A percentile compares a stretch with the other conserved stretches of the same genome.
Evolutionary conservation across 768 basidiomycete genomes (phyloP).

Genomic region (Leccinum fibrillosum): DNA sequence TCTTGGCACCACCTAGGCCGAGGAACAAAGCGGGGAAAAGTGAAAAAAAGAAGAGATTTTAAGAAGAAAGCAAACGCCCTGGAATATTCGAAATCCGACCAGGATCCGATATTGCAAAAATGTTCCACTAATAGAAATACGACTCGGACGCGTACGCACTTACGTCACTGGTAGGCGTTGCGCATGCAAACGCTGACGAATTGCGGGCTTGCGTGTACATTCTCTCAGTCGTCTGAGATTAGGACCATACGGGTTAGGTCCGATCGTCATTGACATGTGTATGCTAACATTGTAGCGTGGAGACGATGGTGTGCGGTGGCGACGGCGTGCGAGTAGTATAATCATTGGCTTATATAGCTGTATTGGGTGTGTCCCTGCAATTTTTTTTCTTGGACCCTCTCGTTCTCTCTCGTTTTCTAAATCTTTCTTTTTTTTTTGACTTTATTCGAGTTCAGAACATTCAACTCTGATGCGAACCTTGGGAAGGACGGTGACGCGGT

Average conservation of each 20-base stretch:
- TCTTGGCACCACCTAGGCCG: not conserved
- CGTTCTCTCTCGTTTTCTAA: not conserved
- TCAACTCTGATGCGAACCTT: not conserved
- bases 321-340: slow-evolving; percentile 1
- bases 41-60: not conserved
- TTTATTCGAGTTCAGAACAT: not conserved
- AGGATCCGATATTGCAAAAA: not conserved
- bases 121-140: not conserved
- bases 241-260: not conserved
- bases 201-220: not conserved
- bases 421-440: too few relatives aligned
- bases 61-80: not conserved
- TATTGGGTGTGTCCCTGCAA: not conserved
- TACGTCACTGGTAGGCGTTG: not conserved
- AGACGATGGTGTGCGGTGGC: not conserved
- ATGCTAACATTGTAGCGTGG: not conserved
- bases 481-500: not conserved
- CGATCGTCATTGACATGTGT: not conserved
- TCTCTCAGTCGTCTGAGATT: not conserved
- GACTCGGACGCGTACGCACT: not conserved
- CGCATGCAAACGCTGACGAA: not conserved
- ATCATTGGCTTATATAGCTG: too few relatives aligned
- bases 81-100: not conserved
- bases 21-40: not conserved
- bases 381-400: not conserved